Evolutionary conservation across 225 moss, liverwort and hornwort genomes (phyloP).

Genomic region (Sphagnum tenellum): DNA sequence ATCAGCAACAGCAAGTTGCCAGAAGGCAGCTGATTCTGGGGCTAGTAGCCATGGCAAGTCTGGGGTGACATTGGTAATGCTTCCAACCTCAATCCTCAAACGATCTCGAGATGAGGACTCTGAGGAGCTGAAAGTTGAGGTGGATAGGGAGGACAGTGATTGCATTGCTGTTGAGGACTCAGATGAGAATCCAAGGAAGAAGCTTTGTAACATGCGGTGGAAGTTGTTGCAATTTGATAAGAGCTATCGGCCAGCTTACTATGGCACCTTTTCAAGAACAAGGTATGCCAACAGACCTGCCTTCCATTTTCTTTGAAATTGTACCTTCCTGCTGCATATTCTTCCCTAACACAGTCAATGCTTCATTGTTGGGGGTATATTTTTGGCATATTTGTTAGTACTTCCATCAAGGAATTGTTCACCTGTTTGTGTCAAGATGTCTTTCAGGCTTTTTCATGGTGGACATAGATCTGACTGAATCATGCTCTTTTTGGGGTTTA

Average conservation of each 20-base stretch:
- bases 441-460: too few relatives aligned
- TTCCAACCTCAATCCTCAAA: conserved; percentile 8
- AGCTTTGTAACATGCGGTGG: conserved; percentile 19
- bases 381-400: too few relatives aligned
- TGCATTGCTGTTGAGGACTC: conserved; percentile 15
- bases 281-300: conserved; percentile 3
- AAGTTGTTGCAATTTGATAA: conserved; percentile 90
- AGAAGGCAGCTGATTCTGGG: conserved; percentile 7
- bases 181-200: conserved; percentile 23
- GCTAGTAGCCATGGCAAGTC: not conserved
- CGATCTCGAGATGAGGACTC: conserved; percentile 8
- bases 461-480: too few relatives aligned
- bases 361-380: too few relatives aligned
- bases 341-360: too few relatives aligned
- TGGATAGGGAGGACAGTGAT: conserved; percentile 15
- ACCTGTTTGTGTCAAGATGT: too few relatives aligned
- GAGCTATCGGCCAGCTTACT: conserved; percentile 86
- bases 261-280: conserved; percentile 59
- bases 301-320: too few relatives aligned
- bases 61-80: not conserved
- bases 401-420: too few relatives aligned
- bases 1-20: conserved; percentile 3
- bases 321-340: too few relatives aligned
- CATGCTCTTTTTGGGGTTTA: not conserved
- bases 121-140: conserved; percentile 22